phyloP scores from a whole-genome alignment of 768 basidiomycete species.

The Panaeolus papilionaceus region DNA sequence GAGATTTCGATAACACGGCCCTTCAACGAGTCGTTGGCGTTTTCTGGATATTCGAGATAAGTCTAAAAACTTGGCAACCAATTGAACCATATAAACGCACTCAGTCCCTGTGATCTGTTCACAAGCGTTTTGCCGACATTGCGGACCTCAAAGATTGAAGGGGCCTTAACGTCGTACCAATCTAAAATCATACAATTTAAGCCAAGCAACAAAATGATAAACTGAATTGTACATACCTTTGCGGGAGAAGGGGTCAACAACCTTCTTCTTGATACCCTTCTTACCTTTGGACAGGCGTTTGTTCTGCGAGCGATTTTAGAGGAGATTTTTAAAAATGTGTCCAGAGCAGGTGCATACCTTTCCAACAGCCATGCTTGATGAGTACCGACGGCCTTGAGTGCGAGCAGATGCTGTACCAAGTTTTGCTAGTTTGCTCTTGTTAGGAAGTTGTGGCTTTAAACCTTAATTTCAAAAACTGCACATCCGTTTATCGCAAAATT shows the following conservation, averaged over 20 bases:
- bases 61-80: neutral
- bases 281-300: slow-evolving; percentile 98
- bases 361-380: slow-evolving; percentile 83
- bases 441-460: slow-evolving; percentile 62
- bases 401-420: slow-evolving; percentile 49
- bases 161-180: slow-evolving; percentile 99
- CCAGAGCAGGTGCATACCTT: slow-evolving; percentile 58
- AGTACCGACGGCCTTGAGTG: slow-evolving; percentile 45
- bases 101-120: slow-evolving; percentile 97
- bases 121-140: slow-evolving; percentile 99
- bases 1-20: slow-evolving; percentile 97
- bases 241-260: slow-evolving; percentile 99
- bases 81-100: slow-evolving; percentile 58
- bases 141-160: slow-evolving; percentile 94
- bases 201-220: slow-evolving; percentile 18
- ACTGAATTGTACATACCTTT: slow-evolving; percentile 70
- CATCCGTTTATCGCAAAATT: slow-evolving; percentile 49
- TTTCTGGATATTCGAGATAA: slow-evolving; percentile 62
- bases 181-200: slow-evolving; percentile 51
- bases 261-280: slow-evolving; percentile 99
- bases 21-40: slow-evolving; percentile 97
- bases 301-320: slow-evolving; percentile 61
- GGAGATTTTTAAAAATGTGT: slow-evolving; percentile 18
- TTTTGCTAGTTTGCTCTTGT: slow-evolving; percentile 45
- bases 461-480: slow-evolving; percentile 60